Evolutionary conservation across 192 early-diverging fungal species (phyloP).

Genomic region (Bifiguratus adelaidae): DNA sequence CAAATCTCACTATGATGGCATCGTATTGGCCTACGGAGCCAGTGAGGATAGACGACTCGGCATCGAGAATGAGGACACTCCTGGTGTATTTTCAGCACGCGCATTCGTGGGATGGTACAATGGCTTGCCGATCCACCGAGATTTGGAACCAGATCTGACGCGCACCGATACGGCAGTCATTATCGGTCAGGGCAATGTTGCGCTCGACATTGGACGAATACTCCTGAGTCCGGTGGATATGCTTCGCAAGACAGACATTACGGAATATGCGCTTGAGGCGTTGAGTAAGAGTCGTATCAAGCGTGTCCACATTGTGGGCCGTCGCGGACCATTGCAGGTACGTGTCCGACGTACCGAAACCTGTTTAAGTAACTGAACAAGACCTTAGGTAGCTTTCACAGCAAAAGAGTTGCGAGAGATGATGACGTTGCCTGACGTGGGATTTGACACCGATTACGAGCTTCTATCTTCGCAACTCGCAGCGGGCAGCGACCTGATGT

Average conservation of each 20-base stretch:
- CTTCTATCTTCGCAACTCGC: slow-evolving; percentile 45
- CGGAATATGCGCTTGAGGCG: slow-evolving; percentile 54
- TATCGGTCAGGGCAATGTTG: slow-evolving; percentile 93
- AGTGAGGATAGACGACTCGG: slow-evolving; percentile 57
- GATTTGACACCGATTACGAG: slow-evolving; percentile 49
- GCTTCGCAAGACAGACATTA: slow-evolving; percentile 81
- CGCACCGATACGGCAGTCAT: slow-evolving; percentile 66
- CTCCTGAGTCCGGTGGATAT: slow-evolving; percentile 59
- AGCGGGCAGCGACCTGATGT: slow-evolving; percentile 14
- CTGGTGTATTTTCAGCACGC: slow-evolving; percentile 66
- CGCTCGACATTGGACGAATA: slow-evolving; percentile 83
- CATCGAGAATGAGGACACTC: slow-evolving; percentile 53
- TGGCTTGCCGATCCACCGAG: slow-evolving; percentile 60
- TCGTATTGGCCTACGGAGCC: slow-evolving; percentile 83
- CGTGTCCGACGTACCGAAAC: neutral
- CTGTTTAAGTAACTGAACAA: neutral
- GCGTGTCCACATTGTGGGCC: slow-evolving; percentile 80
- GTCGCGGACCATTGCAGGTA: slow-evolving; percentile 90
- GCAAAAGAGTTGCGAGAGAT: slow-evolving; percentile 95
- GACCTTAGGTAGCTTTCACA: slow-evolving; percentile 72
- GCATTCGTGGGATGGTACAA: slow-evolving; percentile 95
- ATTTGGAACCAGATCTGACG: slow-evolving; percentile 48
- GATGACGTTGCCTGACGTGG: slow-evolving; percentile 55
- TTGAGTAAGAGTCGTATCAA: slow-evolving; percentile 56
- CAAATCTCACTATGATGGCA: slow-evolving; percentile 51